Base-by-base conservation (phyloP, 2,329 filamentous ascomycete genomes). In the Fusarium sp. region DNA sequence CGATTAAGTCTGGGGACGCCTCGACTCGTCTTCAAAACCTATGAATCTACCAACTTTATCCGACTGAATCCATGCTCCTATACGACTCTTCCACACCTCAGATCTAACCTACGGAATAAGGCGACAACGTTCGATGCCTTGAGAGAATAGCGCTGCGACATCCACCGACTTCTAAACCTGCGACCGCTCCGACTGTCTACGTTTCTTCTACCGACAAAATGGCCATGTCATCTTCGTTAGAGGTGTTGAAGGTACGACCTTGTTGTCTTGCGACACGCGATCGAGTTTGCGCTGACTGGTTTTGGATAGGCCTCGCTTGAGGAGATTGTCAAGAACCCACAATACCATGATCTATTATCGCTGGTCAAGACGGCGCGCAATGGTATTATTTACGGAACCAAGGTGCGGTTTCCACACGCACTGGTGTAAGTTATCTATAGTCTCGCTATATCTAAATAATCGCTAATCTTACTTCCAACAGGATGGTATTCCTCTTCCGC, bases 381-480 rank as follows among this genome's bases (percentile, higher is more conserved):
- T 89, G 96, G 96, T 80, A 91, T 94, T 72, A 94, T 99, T 69
- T 99, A 99, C 83, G 96, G 96, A 66, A 90, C 93, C 76, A 98
- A 98, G 88, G 94, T 99, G 81, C 94, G 96, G 70, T 98, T 99
- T 84, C 96, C 96, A 71, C 96, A 99, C 84, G 96, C 96, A 66
- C 87, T 99, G 74, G 96, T 99, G 84, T 87, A 81, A 69, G 84
- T 70, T 8, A 34, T 3, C 16, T 30, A 11, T 5, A 34, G 13
- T 20, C 41, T 6, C 5, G 40, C 4, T 29, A 30, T 22, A 49
- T 16, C 18, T 15, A 22, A 41, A 38, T n/a, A 10, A 43, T 51
- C 49, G 65, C 73, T 78, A 54, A 78, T 58, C 44, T 27, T 6
- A 25, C 27, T 32, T 24, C 29, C 56, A 25, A 25, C 74, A 94